phyloP scores from a whole-genome alignment of 306 rosid genomes.

The Nissolia schottii region DNA sequence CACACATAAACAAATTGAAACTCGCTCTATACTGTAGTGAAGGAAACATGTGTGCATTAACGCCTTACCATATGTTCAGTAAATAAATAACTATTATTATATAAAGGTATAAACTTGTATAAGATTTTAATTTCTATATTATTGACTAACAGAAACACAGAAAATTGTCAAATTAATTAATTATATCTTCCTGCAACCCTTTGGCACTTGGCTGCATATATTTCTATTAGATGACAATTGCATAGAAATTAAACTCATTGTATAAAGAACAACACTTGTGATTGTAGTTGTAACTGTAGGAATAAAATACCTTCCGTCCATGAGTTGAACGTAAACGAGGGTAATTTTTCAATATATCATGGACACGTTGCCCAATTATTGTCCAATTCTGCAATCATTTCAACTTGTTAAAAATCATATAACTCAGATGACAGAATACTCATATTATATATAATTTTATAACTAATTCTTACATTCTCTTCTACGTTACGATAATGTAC shows the following conservation, averaged over 20 bases:
- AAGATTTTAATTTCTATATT: too few relatives aligned
- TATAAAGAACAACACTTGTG: background rate
- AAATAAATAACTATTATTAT: background rate
- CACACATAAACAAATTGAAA: background rate
- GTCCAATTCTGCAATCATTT: constrained; percentile 68
- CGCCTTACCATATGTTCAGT: background rate
- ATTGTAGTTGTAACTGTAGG: background rate
- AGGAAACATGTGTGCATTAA: background rate
- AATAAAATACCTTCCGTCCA: constrained; percentile 72
- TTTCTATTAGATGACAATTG: too few relatives aligned
- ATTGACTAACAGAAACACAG: too few relatives aligned
- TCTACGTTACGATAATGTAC: constrained; percentile 97
- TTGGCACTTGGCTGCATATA: too few relatives aligned
- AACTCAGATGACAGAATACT: background rate
- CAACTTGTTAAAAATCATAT: background rate
- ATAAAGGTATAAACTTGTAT: background rate
- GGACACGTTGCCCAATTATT: constrained; percentile 68
- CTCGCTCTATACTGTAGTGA: background rate
- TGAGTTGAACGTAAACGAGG: constrained; percentile 83
- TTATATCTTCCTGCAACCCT: too few relatives aligned
- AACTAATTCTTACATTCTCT: constrained; percentile 47
- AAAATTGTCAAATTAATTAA: too few relatives aligned
- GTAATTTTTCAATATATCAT: constrained; percentile 67
- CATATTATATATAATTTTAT: too few relatives aligned
- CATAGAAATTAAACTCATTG: too few relatives aligned